Base-by-base conservation (phyloP, 164 flowering plant genomes). In the Magnolia changhungtana region DNA sequence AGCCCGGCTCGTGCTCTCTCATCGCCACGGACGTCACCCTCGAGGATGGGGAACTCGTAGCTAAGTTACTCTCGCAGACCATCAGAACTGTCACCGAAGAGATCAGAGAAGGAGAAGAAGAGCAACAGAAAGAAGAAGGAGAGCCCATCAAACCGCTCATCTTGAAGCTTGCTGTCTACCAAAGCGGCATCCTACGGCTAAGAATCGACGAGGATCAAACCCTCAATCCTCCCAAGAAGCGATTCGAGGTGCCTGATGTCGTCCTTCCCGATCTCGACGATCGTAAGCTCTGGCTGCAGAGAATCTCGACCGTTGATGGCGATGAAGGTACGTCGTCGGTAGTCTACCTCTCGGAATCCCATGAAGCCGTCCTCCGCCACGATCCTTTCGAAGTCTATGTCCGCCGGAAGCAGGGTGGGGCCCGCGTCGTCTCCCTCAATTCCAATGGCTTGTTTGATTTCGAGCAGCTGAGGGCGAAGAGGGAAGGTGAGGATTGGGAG, bases 391-490 rank as follows among this genome's bases (percentile, higher is more conserved):
- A 93, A 87, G 87, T 96, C 71, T 93, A 79, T 77, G 93, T 89
- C 61, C 84, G 99, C 21, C 86, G 84, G 67, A 87, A 83, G 31
- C 80, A n/a, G 66, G 61, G 79, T 29, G 88, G 90, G 52, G 82
- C 84, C 20, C 84, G 86, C 13, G 84, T 96, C 0, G 3, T 94
- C 23, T 89, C 98, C 0, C 27, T 96, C 70, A 96, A 96, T 76
- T 90, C 98, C 0, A 80, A 91, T 76, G 98, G 97, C 16, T 77
- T 94, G 76, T 93, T 96, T 75, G 93, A 96, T 88, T 96, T 96
- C 67, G 98, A 96, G 87, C 98, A 93, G 75, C 74, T 96, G 90
- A 84, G 88, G 81, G 81, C 14, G 80, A 96, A 90, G 83, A 80
- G 80, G 31, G 97, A 92, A 65, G 99, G 87, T 14, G 98, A 94